These are phyloP conservation scores for Setaria italica DNA, from an alignment of 202 grass and related monocot species.

Conservation along the genomic window DNA sequence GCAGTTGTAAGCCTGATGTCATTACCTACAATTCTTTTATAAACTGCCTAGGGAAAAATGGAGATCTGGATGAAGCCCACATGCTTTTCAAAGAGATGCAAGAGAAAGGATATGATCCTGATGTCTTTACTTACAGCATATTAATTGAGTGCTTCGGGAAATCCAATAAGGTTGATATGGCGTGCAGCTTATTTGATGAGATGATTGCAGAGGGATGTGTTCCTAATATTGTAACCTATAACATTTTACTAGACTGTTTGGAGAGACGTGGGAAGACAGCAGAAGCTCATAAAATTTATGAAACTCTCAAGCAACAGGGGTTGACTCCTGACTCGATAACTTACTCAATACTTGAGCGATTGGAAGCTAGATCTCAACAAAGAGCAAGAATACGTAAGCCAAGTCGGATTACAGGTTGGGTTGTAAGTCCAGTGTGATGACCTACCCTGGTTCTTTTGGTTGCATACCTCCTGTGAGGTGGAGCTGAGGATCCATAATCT, in stretches of 20 bases:
- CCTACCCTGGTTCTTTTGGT: slow-evolving; percentile 12
- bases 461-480: slow-evolving; percentile 23
- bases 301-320: slow-evolving; percentile 72
- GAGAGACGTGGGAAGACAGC: slow-evolving; percentile 65
- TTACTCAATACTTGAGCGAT: slow-evolving; percentile 80
- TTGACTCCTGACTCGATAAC: slow-evolving; percentile 87
- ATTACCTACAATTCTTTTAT: slow-evolving; percentile 95
- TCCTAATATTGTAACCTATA: slow-evolving; percentile 96
- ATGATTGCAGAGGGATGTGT: slow-evolving; percentile 77
- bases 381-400: slow-evolving; percentile 66
- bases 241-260: slow-evolving; percentile 96
- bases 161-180: slow-evolving; percentile 88
- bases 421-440: slow-evolving; percentile 73
- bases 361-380: slow-evolving; percentile 70
- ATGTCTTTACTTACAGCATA: slow-evolving; percentile 94
- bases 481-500: slow-evolving; percentile 2
- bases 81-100: slow-evolving; percentile 96
- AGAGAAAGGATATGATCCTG: slow-evolving; percentile 89
- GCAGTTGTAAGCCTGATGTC: slow-evolving; percentile 78
- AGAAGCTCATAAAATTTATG: slow-evolving; percentile 73
- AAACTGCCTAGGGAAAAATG: slow-evolving; percentile 94
- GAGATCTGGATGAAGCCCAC: slow-evolving; percentile 83
- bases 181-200: slow-evolving; percentile 84
- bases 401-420: slow-evolving; percentile 59
- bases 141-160: slow-evolving; percentile 98